Conservation (phyloP, 192 early-diverging fungal genomes). For the Gonapodya sp. region DNA sequence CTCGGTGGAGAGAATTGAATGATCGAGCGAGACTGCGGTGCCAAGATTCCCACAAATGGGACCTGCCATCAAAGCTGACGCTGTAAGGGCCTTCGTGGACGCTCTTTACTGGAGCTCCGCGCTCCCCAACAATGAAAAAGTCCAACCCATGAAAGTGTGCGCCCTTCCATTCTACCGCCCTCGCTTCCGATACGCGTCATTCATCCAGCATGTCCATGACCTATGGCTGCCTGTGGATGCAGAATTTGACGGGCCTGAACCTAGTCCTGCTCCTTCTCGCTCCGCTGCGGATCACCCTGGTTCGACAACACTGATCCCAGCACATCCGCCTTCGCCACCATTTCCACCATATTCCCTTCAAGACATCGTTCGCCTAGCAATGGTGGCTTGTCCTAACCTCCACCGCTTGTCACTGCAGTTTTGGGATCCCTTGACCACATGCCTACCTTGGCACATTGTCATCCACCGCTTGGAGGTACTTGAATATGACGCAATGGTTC, state of each 20-base stretch:
- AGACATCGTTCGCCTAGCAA: background rate
- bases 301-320: background rate
- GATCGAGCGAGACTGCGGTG: background rate
- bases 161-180: background rate
- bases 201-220: background rate
- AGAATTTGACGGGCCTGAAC: background rate
- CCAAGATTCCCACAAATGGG: background rate
- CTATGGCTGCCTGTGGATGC: background rate
- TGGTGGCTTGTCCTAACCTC: background rate
- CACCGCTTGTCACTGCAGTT: background rate
- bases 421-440: background rate
- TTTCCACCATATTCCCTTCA: background rate
- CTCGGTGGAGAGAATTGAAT: background rate
- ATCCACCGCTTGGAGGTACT: background rate
- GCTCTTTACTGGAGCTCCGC: background rate
- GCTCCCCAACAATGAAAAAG: background rate
- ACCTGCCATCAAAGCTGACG: background rate
- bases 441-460: background rate
- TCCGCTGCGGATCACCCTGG: background rate
- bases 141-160: too few relatives aligned
- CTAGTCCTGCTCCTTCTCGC: background rate
- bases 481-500: background rate
- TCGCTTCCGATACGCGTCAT: background rate
- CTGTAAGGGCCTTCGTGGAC: background rate
- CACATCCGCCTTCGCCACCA: background rate